These are phyloP conservation scores for Pseudozyma sp. DNA, from an alignment of 1,284 basidiomycete genomes.

Conservation along the genomic window DNA sequence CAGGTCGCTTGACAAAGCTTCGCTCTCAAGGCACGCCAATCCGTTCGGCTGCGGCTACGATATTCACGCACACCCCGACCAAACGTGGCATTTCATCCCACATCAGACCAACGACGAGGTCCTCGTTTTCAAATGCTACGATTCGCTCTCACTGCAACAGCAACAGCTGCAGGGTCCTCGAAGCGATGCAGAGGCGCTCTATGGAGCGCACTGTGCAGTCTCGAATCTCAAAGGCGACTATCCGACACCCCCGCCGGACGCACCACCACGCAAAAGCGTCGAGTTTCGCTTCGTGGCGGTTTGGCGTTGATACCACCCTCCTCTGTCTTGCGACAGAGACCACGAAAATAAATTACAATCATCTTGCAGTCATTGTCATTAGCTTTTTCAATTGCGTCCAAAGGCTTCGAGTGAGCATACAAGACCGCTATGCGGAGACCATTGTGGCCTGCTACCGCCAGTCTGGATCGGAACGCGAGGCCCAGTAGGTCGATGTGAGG, in stretches of 20 bases:
- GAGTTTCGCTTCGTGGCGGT: slow-evolving; percentile 42
- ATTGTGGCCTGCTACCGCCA: not conserved
- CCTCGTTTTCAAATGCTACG: slow-evolving; percentile 39
- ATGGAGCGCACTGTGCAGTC: slow-evolving; percentile 40
- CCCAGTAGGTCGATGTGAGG: slow-evolving; percentile 31
- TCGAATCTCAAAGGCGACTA: slow-evolving; percentile 18
- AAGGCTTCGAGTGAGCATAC: no score
- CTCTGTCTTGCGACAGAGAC: no score
- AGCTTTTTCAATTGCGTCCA: no score
- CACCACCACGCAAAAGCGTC: slow-evolving; percentile 34
- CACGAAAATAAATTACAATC: no score
- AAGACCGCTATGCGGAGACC: no score
- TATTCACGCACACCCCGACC: slow-evolving; percentile 17
- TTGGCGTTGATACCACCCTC: slow-evolving; percentile 14
- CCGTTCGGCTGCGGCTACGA: slow-evolving; percentile 37
- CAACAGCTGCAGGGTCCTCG: slow-evolving; percentile 7
- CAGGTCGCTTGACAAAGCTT: slow-evolving; percentile 8
- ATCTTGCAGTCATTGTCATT: no score
- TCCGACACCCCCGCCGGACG: slow-evolving; percentile 10
- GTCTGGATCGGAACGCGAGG: slow-evolving; percentile 3
- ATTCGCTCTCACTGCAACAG: slow-evolving; percentile 25
- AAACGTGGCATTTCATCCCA: slow-evolving; percentile 34
- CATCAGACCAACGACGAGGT: slow-evolving; percentile 37
- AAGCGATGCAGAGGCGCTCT: slow-evolving; percentile 15
- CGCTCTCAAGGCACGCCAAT: slow-evolving; percentile 23